Base-by-base conservation (phyloP, 148 eudicot species). In the Amaranthus hypochondriacus region DNA sequence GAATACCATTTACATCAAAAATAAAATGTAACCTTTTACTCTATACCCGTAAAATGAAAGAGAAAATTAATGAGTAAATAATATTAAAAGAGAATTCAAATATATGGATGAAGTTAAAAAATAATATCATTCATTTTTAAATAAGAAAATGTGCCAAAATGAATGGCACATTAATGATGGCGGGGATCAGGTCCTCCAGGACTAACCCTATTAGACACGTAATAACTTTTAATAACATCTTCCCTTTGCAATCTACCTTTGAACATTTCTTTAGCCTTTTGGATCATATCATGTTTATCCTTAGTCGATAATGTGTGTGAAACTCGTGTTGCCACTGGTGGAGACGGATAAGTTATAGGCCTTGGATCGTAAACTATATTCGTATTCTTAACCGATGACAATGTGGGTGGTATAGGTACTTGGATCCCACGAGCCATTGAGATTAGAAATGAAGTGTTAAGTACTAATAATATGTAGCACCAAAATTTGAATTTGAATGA, bases 151-250 rank as follows among this genome's bases (percentile, higher is more conserved):
- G 39, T 28, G 39, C 0, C 39, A 28, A 28, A 28, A 28, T 28
- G 39, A 28, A 28, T 28, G 39, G 39, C 49, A 48, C n/a, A 48
- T 77, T 86, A 81, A 39, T 86, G 89, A 55, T 86, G 89, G 66
- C 75, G 85, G 2, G 89, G 89, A 56, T 86, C 89, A 42, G 89
- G 89, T 48, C 89, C 89, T 48, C 85, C 89, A 3, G 89, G 89
- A 69, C 78, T 83, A 5, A 74, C 14, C 61, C 89, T 73, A 63
- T 70, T 71, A 14, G 72, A 43, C 48, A 59, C 68, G 66, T 71
- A 77, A 8, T 64, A 75, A 44, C 74, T 69, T 2, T 67, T 71
- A 4, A 21, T 18, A 13, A 66, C 55, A 42, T 65, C 74, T 48
- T 64, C 61, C 47, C 61, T 79, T 56, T 51, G 78, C 62, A 81